Conservation (phyloP, 2,329 filamentous ascomycete species). For the Didymella lethalis region DNA sequence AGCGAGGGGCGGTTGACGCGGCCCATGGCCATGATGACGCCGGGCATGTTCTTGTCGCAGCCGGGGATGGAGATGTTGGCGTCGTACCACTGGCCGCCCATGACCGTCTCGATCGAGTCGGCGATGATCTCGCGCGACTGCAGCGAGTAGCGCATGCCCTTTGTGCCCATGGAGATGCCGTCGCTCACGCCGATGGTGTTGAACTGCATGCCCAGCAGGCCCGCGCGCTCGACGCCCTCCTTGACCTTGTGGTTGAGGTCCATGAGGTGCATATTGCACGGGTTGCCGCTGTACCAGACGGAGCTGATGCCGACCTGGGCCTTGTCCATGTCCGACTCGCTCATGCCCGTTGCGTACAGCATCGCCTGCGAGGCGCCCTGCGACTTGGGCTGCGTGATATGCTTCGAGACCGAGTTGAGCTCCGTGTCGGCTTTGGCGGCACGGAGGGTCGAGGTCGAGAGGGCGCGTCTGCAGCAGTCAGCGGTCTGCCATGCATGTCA, state of each 20-base stretch:
- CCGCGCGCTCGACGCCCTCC: slow-evolving; percentile 75
- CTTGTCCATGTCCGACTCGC: slow-evolving; percentile 85
- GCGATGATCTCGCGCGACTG: slow-evolving; percentile 92
- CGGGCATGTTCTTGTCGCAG: slow-evolving; percentile 98
- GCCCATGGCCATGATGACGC: slow-evolving; percentile 87
- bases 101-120: slow-evolving; percentile 92
- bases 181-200: slow-evolving; percentile 91
- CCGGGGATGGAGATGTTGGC: slow-evolving; percentile 92
- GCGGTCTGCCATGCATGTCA: too few species aligned
- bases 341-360: slow-evolving; percentile 91
- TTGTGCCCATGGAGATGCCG: slow-evolving; percentile 93
- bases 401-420: slow-evolving; percentile 79
- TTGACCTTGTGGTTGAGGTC: slow-evolving; percentile 83
- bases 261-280: slow-evolving; percentile 95
- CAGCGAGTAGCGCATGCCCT: slow-evolving; percentile 93
- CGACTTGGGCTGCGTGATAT: slow-evolving; percentile 95
- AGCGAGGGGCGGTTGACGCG: slow-evolving; percentile 90
- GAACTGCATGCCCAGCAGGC: slow-evolving; percentile 92
- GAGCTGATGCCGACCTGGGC: slow-evolving; percentile 91
- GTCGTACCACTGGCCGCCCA: slow-evolving; percentile 89
- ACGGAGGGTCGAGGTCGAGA: slow-evolving; percentile 44
- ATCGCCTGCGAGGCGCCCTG: slow-evolving; percentile 93
- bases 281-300: slow-evolving; percentile 98
- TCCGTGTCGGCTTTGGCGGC: slow-evolving; percentile 46
- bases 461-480: slow-evolving; percentile 37